These are phyloP conservation scores for Allomyces macrogynus DNA, from an alignment of 192 early-diverging fungal species.

Conservation along the genomic window DNA sequence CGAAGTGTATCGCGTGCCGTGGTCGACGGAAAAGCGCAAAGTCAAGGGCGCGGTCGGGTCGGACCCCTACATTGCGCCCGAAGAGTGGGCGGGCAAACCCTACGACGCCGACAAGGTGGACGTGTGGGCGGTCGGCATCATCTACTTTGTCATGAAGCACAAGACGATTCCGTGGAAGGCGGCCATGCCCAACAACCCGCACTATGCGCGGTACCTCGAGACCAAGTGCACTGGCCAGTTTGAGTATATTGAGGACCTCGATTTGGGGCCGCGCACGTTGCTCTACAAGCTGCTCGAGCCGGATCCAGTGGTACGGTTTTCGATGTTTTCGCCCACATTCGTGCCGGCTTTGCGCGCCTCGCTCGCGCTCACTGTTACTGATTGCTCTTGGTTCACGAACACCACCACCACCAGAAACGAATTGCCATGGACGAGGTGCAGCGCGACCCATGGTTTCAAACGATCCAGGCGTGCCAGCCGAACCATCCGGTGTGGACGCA, in stretches of 20 bases:
- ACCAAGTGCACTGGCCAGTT: background rate
- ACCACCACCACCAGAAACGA: slow-evolving; percentile 16
- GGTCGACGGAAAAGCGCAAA: slow-evolving; percentile 18
- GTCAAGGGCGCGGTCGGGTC: slow-evolving; percentile 24
- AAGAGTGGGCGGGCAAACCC: slow-evolving; percentile 22
- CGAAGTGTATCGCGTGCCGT: slow-evolving; percentile 16
- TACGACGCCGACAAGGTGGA: slow-evolving; percentile 27
- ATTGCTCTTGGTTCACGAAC: background rate
- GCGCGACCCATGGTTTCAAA: slow-evolving; percentile 53
- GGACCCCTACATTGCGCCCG: slow-evolving; percentile 35
- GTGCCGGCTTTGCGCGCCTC: too few species aligned
- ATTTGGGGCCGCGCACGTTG: slow-evolving; percentile 5
- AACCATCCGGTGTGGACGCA: background rate
- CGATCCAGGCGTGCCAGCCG: slow-evolving; percentile 32
- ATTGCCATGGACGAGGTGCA: slow-evolving; percentile 48
- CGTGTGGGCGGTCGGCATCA: slow-evolving; percentile 26
- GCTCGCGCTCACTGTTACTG: too few species aligned
- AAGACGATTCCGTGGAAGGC: slow-evolving; percentile 23
- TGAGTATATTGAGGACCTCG: slow-evolving; percentile 3
- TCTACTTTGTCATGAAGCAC: slow-evolving; percentile 20
- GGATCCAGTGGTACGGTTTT: slow-evolving; percentile 4
- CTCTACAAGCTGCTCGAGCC: slow-evolving; percentile 9
- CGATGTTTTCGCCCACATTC: too few species aligned
- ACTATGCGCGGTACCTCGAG: slow-evolving; percentile 12
- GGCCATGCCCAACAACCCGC: slow-evolving; percentile 14